A percentile compares a stretch with the other conserved stretches of the same genome.
phyloP scores from a whole-genome alignment of 495 filamentous ascomycete genomes.

The Aspergillus ellipticus region DNA sequence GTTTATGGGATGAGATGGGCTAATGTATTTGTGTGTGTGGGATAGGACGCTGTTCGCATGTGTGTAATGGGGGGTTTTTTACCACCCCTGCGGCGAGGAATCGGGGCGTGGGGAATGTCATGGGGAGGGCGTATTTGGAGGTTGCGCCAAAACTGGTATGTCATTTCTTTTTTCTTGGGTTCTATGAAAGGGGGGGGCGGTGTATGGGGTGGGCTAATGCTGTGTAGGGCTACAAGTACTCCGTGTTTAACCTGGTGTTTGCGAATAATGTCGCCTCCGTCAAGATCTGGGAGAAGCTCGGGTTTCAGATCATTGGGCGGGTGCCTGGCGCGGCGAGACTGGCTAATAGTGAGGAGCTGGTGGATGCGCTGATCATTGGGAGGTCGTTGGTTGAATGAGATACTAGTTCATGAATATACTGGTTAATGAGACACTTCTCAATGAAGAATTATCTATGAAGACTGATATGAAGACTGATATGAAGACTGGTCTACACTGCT shows the following conservation, averaged over 20 bases:
- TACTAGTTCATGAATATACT: too few species aligned
- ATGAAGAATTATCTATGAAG: too few species aligned
- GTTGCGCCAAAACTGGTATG: conserved; percentile 85
- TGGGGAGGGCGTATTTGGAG: conserved; percentile 89
- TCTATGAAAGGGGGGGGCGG: not conserved
- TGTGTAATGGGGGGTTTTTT: conserved; percentile 93
- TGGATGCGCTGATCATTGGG: conserved; percentile 48
- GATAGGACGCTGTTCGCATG: conserved; percentile 56
- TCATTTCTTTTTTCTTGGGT: conserved; percentile 6
- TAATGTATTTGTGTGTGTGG: conserved; percentile 8
- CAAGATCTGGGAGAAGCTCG: conserved; percentile 92
- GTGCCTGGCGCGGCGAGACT: conserved; percentile 50
- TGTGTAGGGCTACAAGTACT: conserved; percentile 80
- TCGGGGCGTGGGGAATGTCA: conserved; percentile 78
- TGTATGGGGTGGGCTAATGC: not conserved
- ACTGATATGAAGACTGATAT: too few species aligned
- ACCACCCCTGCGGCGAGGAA: conserved; percentile 82
- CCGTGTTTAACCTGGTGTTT: conserved; percentile 97
- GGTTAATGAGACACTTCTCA: too few species aligned
- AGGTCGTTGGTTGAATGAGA: conserved; percentile 36
- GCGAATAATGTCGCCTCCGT: conserved; percentile 93
- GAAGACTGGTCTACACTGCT: too few species aligned
- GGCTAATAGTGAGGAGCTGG: conserved; percentile 39
- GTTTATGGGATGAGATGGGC: not conserved
- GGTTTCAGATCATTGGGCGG: conserved; percentile 90